Evolutionary conservation across 2,329 filamentous ascomycete species (phyloP).

Genomic region (Samsoniella hepiali): DNA sequence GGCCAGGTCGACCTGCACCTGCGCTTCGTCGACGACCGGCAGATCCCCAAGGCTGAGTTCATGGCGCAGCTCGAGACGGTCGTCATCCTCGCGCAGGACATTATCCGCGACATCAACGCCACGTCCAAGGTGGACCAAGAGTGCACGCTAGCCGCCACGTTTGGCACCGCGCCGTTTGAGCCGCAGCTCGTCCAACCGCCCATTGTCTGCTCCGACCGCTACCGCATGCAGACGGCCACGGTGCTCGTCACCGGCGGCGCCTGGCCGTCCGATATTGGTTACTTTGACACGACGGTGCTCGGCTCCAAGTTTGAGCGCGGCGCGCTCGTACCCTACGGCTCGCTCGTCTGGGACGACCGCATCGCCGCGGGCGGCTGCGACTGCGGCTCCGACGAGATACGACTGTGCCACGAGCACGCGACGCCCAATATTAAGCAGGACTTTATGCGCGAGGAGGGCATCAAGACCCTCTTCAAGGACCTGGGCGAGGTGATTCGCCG

Average conservation of each 20-base stretch:
- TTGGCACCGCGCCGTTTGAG: conserved; percentile 6
- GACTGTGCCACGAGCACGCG: conserved; percentile 7
- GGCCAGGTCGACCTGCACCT: conserved; percentile 13
- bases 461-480: conserved; percentile 10
- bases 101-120: conserved; percentile 13
- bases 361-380: conserved; percentile 1
- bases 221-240: background rate
- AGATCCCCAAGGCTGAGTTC: background rate
- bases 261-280: conserved; percentile 10
- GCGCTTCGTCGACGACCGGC: conserved; percentile 3
- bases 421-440: conserved; percentile 2
- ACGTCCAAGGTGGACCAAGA: conserved; percentile 9
- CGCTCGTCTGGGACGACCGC: conserved; percentile 13
- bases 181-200: conserved; percentile 6
- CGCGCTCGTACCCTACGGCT: background rate
- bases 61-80: conserved; percentile 9
- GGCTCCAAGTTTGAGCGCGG: conserved; percentile 14
- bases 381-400: background rate
- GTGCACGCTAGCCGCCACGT: conserved; percentile 12
- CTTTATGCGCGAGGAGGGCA: conserved; percentile 10
- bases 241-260: conserved; percentile 14
- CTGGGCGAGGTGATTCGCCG: conserved; percentile 5
- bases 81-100: conserved; percentile 5
- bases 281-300: conserved; percentile 14
- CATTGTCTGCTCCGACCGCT: background rate